Percentiles rank a stretch among this genome's conserved stretches.
Evolutionary conservation across 768 basidiomycete species (phyloP).

Genomic region (Leccinellum rugosiceps): DNA sequence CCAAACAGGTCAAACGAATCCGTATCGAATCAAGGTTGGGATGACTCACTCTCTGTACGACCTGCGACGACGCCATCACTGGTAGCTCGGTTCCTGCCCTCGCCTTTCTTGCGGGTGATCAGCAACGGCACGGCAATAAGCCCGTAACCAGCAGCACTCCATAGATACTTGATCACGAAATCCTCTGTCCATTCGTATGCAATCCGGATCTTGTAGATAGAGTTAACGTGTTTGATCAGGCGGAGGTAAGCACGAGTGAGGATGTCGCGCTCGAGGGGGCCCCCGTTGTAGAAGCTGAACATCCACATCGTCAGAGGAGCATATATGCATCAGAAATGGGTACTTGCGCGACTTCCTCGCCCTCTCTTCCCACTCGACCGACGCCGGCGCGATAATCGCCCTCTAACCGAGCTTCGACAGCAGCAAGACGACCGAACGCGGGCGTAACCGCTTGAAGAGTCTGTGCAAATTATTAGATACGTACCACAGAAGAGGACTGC

Average conservation of each 20-base stretch:
- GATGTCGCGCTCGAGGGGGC: slow-evolving; percentile 77
- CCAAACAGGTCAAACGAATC: background rate
- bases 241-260: slow-evolving; percentile 72
- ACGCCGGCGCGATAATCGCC: slow-evolving; percentile 92
- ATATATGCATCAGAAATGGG: background rate
- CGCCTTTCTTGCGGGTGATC: slow-evolving; percentile 47
- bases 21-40: background rate
- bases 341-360: slow-evolving; percentile 88
- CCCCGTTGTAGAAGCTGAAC: slow-evolving; percentile 87
- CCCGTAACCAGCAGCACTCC: slow-evolving; percentile 79
- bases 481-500: background rate
- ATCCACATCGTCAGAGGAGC: background rate
- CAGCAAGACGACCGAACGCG: slow-evolving; percentile 87
- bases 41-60: slow-evolving; percentile 46
- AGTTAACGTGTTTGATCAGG: slow-evolving; percentile 86
- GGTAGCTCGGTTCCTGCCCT: slow-evolving; percentile 6
- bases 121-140: slow-evolving; percentile 90
- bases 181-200: slow-evolving; percentile 96
- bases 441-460: slow-evolving; percentile 86
- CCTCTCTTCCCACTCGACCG: slow-evolving; percentile 80
- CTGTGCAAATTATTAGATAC: background rate
- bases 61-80: slow-evolving; percentile 40
- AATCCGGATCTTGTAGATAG: slow-evolving; percentile 91
- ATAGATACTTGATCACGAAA: slow-evolving; percentile 93
- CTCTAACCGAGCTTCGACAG: slow-evolving; percentile 81